Percentiles rank a stretch among this genome's conserved stretches.
These are phyloP conservation scores for Ophiostoma australiae DNA, from an alignment of 2,329 filamentous ascomycete species.

Conservation along the genomic window DNA sequence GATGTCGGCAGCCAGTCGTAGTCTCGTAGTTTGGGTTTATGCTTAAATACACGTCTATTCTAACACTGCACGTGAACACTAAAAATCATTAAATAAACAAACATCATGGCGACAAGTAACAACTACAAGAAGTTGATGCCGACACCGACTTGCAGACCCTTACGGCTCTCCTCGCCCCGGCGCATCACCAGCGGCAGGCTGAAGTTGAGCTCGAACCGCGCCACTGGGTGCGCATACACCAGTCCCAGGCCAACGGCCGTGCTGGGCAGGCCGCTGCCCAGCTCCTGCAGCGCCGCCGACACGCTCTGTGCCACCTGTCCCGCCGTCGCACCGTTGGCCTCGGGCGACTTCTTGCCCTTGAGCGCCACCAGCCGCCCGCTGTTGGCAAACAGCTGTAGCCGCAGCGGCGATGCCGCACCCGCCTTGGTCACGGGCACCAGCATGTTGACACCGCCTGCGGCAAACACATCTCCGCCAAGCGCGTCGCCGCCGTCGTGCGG, in stretches of 20 bases:
- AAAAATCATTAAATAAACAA: not conserved
- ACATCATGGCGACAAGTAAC: not conserved
- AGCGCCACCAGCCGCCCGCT: conserved; percentile 79
- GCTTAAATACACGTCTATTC: not conserved
- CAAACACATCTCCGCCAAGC: conserved; percentile 86
- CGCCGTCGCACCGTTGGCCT: conserved; percentile 34
- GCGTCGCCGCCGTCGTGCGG: conserved; percentile 81
- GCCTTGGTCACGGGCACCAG: conserved; percentile 78
- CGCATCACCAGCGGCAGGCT: conserved; percentile 77
- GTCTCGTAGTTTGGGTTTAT: no score
- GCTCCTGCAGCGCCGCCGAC: conserved; percentile 59
- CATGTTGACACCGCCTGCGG: conserved; percentile 80
- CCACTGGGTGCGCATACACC: conserved; percentile 91
- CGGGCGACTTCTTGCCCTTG: conserved; percentile 46
- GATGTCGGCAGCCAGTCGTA: conserved; percentile 31
- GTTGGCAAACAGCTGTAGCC: conserved; percentile 87
- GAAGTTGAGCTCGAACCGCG: conserved; percentile 94
- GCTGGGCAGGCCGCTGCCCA: conserved; percentile 74
- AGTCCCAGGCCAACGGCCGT: conserved; percentile 81
- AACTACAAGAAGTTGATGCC: conserved; percentile 86
- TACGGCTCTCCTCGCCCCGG: conserved; percentile 78
- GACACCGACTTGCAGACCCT: conserved; percentile 91
- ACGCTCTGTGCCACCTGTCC: conserved; percentile 50
- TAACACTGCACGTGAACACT: not conserved
- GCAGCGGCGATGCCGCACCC: conserved; percentile 75